A percentile compares a stretch with the other conserved stretches of the same genome.
These are phyloP conservation scores for Pythium insidiosum DNA, from an alignment of 352 stramenopile species.

Conservation along the genomic window DNA sequence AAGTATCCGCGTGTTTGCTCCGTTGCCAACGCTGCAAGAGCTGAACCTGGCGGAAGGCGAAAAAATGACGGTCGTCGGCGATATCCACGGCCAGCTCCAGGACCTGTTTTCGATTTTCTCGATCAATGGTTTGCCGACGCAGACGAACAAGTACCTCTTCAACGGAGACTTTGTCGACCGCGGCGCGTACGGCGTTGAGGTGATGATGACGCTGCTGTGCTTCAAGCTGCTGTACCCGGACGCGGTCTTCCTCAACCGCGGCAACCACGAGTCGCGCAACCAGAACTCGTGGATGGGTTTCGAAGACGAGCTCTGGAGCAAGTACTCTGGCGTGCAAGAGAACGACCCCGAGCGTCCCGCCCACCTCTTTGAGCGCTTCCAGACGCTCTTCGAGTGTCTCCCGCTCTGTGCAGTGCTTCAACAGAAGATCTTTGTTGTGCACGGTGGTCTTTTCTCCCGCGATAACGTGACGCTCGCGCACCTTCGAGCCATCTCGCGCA, in stretches of 20 bases:
- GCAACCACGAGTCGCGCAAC: conserved; percentile 94
- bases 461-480: conserved; percentile 89
- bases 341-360: conserved; percentile 45
- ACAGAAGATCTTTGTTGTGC: conserved; percentile 91
- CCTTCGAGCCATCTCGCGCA: conserved; percentile 85
- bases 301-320: conserved; percentile 82
- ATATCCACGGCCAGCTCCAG: conserved; percentile 92
- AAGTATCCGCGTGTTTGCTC: conserved; percentile 44
- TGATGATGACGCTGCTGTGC: conserved; percentile 63
- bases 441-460: conserved; percentile 90
- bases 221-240: conserved; percentile 82
- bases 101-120: conserved; percentile 94
- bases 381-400: conserved; percentile 80
- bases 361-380: conserved; percentile 60
- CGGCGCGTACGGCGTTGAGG: conserved; percentile 84
- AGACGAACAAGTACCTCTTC: conserved; percentile 94
- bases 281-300: conserved; percentile 94
- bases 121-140: conserved; percentile 84
- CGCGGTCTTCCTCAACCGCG: conserved; percentile 88
- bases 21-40: conserved; percentile 80
- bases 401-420: conserved; percentile 89
- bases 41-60: conserved; percentile 77
- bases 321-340: conserved; percentile 62
- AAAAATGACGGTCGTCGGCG: conserved; percentile 90
- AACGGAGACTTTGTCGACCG: conserved; percentile 97